phyloP scores from a whole-genome alignment of 768 basidiomycete genomes.

The Tylopilus balloui region DNA sequence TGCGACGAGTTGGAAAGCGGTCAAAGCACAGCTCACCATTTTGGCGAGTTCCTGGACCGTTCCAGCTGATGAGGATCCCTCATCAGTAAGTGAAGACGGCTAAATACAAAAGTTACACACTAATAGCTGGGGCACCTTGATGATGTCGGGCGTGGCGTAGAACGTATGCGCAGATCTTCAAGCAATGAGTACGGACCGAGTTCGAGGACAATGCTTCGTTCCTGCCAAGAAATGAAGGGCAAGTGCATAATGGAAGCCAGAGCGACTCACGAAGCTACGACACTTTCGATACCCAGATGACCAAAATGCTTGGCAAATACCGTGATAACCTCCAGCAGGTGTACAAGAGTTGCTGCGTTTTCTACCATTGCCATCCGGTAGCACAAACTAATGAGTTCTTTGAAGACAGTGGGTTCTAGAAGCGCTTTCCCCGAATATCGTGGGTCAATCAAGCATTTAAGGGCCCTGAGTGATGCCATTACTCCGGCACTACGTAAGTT shows the following conservation, averaged over 20 bases:
- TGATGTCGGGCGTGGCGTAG: conserved; percentile 67
- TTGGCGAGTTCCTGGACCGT: conserved; percentile 49
- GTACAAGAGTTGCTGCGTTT: conserved; percentile 61
- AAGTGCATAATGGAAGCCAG: not conserved
- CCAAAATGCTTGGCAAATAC: conserved; percentile 45
- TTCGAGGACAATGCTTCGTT: conserved; percentile 33
- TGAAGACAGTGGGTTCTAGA: conserved; percentile 77
- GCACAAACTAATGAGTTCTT: conserved; percentile 83
- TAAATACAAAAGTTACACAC: conserved; percentile 34
- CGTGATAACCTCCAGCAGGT: conserved; percentile 66
- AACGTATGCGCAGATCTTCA: conserved; percentile 78
- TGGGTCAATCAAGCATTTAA: conserved; percentile 75
- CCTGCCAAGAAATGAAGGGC: conserved; percentile 6
- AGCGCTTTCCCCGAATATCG: conserved; percentile 80
- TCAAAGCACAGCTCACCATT: conserved; percentile 61
- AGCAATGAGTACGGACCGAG: conserved; percentile 55
- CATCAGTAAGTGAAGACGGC: conserved; percentile 7
- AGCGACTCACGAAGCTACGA: conserved; percentile 17
- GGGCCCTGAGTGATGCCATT: conserved; percentile 64
- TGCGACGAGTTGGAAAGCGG: conserved; percentile 57
- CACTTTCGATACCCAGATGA: conserved; percentile 25
- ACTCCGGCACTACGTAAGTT: conserved; percentile 44
- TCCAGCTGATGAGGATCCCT: conserved; percentile 37
- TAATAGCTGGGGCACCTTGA: conserved; percentile 45
- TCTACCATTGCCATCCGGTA: conserved; percentile 91